phyloP scores from a whole-genome alignment of 2,329 filamentous ascomycete genomes.

The Ambrosiella beaveri region DNA sequence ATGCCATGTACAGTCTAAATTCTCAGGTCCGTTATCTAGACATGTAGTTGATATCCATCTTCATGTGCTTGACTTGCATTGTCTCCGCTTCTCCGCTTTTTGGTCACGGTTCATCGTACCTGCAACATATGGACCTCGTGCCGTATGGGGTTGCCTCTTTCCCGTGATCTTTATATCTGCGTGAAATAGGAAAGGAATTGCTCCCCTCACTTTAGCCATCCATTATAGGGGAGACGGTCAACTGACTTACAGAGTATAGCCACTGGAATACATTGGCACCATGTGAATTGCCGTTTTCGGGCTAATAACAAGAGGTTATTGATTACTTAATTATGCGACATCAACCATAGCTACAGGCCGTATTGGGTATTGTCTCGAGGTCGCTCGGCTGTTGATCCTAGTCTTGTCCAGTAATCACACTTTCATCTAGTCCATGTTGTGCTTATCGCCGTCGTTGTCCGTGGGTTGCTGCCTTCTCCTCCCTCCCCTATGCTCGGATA shows the following conservation, averaged over 20 bases:
- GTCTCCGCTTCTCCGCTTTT: background rate
- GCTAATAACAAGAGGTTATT: background rate
- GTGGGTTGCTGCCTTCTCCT: background rate
- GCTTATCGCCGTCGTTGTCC: background rate
- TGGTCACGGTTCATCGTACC: background rate
- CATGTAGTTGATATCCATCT: too few relatives aligned
- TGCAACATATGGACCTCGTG: background rate
- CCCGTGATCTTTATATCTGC: background rate
- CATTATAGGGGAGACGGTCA: background rate
- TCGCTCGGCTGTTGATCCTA: background rate
- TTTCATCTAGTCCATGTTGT: background rate
- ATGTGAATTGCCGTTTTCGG: background rate
- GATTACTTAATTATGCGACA: background rate
- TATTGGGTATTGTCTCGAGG: background rate
- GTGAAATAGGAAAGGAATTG: background rate
- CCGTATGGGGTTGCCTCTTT: background rate
- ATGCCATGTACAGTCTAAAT: too few relatives aligned
- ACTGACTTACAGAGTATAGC: background rate
- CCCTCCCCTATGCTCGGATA: background rate
- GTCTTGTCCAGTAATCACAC: background rate
- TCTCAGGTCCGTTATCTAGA: background rate
- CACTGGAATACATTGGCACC: background rate
- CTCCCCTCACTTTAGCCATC: background rate
- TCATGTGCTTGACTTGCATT: too few relatives aligned
- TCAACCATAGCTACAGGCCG: background rate